Evolutionary conservation across 2,329 filamentous ascomycete genomes (phyloP).

Genomic region (Neofusicoccum sp.): DNA sequence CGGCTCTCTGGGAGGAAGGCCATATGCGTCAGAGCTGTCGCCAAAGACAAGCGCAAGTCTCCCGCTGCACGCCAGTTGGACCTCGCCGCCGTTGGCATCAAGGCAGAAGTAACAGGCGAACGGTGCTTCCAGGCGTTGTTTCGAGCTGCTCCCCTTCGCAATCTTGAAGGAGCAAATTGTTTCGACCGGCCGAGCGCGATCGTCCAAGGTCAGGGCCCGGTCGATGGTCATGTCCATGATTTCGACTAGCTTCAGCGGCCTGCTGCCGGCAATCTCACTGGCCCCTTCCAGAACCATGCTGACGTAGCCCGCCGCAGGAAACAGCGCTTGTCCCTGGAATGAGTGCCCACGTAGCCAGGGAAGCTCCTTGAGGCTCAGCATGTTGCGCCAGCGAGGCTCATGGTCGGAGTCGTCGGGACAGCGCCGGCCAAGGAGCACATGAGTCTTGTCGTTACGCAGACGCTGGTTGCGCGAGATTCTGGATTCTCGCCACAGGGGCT

Average conservation of each 20-base stretch:
- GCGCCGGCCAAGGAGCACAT: conserved; percentile 27
- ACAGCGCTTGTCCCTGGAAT: conserved; percentile 39
- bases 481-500: conserved; percentile 25
- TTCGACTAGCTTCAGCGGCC: conserved; percentile 28
- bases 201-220: neutral
- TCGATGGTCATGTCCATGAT: conserved; percentile 2
- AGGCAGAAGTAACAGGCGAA: neutral
- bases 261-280: neutral
- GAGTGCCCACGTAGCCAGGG: conserved; percentile 28
- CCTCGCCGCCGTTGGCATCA: neutral
- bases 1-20: neutral
- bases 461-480: conserved; percentile 18
- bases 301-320: conserved; percentile 50
- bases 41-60: neutral
- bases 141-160: neutral
- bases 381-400: conserved; percentile 28
- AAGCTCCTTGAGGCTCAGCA: conserved; percentile 23
- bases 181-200: neutral
- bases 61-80: neutral
- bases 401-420: conserved; percentile 10
- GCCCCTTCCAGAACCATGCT: conserved; percentile 38
- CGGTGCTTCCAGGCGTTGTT: neutral
- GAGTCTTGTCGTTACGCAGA: conserved; percentile 13
- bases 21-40: neutral
- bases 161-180: neutral